phyloP scores from a whole-genome alignment of 805 yeast genomes.

The Jamesozyma rosinii region DNA sequence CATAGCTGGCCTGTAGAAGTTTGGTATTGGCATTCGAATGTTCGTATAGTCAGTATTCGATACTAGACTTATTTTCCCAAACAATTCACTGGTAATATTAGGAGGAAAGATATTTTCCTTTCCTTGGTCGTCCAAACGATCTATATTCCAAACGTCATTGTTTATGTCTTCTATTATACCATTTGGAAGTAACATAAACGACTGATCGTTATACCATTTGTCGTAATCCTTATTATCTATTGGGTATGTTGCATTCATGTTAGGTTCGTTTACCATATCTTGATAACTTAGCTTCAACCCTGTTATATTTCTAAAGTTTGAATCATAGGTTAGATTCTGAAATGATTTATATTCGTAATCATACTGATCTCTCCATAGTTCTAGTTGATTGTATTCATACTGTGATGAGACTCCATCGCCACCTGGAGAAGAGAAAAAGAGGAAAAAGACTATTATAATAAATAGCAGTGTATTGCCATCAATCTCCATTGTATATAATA shows the following conservation, averaged over 20 bases:
- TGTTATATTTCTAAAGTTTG: slow-evolving; percentile 62
- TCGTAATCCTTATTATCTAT: slow-evolving; percentile 37
- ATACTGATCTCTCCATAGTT: slow-evolving; percentile 32
- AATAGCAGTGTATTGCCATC: slow-evolving; percentile 28
- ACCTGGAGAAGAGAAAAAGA: slow-evolving; percentile 28
- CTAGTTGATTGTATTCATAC: slow-evolving; percentile 33
- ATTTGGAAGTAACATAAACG: slow-evolving; percentile 53
- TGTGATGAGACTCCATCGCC: slow-evolving; percentile 29
- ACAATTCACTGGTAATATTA: slow-evolving; percentile 42
- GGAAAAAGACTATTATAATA: slow-evolving; percentile 23
- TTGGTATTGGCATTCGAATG: slow-evolving; percentile 30
- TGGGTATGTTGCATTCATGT: slow-evolving; percentile 48
- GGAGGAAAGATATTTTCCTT: slow-evolving; percentile 23
- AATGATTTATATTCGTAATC: slow-evolving; percentile 31
- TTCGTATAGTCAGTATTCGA: slow-evolving; percentile 13
- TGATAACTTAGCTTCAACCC: slow-evolving; percentile 61
- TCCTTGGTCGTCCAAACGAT: slow-evolving; percentile 20
- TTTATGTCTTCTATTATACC: slow-evolving; percentile 40
- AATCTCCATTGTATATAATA: slow-evolving; percentile 20
- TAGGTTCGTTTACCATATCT: slow-evolving; percentile 42
- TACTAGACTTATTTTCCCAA: slow-evolving; percentile 34
- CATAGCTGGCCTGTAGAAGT: slow-evolving; percentile 23
- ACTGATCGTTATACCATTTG: slow-evolving; percentile 41
- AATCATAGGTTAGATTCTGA: slow-evolving; percentile 34
- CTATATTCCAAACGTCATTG: slow-evolving; percentile 42